Evolutionary conservation across 208 protist genomes (phyloP), one percentile per base, ranked within the genome.

Genomic region (Herpetomonas samuelpessoai): DNA sequence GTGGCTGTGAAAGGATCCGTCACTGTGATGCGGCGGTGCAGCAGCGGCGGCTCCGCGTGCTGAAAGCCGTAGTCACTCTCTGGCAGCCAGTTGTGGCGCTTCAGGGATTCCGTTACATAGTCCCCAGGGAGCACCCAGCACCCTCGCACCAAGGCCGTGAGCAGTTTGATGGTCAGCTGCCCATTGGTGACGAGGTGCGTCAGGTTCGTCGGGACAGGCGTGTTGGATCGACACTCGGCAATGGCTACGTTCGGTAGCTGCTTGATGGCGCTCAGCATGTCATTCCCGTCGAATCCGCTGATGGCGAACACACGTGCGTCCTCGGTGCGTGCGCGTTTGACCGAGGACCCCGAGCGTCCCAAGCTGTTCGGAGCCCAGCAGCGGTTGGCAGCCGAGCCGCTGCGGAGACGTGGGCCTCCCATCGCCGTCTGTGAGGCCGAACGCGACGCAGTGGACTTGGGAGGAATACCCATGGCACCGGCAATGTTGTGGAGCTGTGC

Each of bases 111-210:
- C 31, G 69, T 62, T 16, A 93, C 79, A 62, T 89, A 96, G n/a
- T 65, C 70, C 45, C 83, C 77, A 10, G 86, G 80, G 24, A 96
- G 63, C 35, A 96, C 71, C 90, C 90, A 96, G 75, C 90, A 96
- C 2, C 90, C 86, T 14, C 84, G 75, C 22, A 92, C 90, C 22
- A 92, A 67, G 10, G 90, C 86, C 0, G 84, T 91, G 2, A 96
- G 74, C 24, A 96, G 70, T 65, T 96, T 96, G 46, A 96, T 76
- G 10, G 90, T 96, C 19, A 93, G 68, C 54, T 91, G 77, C 1
- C 90, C 90, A 50, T 89, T 93, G 14, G 90, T 90, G 61, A 96
- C 65, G 28, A 96, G 66, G 56, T 96, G 90, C 2, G 90, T 96
- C 31, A 96, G 61, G 54, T 92, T 89, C 0, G 86, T 81, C 14